Evolutionary conservation across 2,329 filamentous ascomycete genomes (phyloP).

Genomic region (Corniculantispora saksenae): DNA sequence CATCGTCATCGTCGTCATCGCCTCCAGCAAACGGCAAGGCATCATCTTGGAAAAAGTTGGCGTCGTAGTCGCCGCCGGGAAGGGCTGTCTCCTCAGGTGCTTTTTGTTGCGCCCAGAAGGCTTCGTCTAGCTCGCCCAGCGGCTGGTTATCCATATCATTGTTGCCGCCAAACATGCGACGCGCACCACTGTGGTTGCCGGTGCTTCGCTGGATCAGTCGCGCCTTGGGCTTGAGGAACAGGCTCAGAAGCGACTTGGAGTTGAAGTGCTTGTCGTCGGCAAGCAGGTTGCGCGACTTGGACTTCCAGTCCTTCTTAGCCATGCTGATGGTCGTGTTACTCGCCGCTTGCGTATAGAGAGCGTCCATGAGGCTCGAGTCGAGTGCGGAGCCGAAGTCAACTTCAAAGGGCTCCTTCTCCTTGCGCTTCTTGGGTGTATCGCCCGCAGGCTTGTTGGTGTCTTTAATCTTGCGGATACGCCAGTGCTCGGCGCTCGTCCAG

Average conservation of each 20-base stretch:
- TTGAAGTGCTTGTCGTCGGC: conserved; percentile 99
- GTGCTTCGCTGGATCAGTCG: conserved; percentile 69
- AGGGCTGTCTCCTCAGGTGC: conserved; percentile 60
- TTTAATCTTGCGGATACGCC: conserved; percentile 95
- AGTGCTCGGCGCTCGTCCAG: conserved; percentile 97
- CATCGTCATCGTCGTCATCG: conserved; percentile 61
- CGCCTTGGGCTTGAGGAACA: conserved; percentile 95
- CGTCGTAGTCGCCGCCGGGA: conserved; percentile 82
- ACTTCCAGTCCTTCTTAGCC: conserved; percentile 94
- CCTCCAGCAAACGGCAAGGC: conserved; percentile 67
- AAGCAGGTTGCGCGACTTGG: conserved; percentile 86
- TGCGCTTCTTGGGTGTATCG: conserved; percentile 63
- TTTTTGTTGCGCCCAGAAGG: conserved; percentile 84
- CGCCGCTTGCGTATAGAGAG: conserved; percentile 78
- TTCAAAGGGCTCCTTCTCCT: conserved; percentile 95
- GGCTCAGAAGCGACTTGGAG: conserved; percentile 81
- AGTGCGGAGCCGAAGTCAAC: conserved; percentile 85
- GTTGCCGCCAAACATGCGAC: conserved; percentile 44
- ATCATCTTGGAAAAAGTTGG: conserved; percentile 96
- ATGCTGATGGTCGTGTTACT: conserved; percentile 81
- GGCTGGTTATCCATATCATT: conserved; percentile 50
- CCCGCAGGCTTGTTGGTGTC: conserved; percentile 65
- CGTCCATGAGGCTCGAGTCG: conserved; percentile 67
- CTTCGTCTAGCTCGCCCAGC: conserved; percentile 86
- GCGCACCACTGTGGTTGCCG: conserved; percentile 43